A percentile compares a stretch with the other conserved stretches of the same genome.
Conservation (phyloP, 2,329 filamentous ascomycete genomes). For the Sporothrix humicola region DNA sequence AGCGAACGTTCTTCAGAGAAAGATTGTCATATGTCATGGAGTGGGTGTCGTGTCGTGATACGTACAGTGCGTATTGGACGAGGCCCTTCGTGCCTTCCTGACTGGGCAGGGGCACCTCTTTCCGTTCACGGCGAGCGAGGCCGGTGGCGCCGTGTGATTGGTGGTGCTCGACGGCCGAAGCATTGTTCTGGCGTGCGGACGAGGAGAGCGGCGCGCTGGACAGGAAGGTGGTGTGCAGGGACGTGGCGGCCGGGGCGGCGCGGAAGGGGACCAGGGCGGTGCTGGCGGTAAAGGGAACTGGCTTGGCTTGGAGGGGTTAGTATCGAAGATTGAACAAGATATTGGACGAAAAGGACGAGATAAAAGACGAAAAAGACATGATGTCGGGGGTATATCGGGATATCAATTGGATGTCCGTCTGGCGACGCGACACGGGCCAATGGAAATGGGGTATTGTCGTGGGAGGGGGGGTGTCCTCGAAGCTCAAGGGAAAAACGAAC, state of each 20-base stretch:
- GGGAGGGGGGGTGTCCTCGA: background rate
- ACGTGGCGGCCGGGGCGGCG: slow-evolving; percentile 48
- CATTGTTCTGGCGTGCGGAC: slow-evolving; percentile 68
- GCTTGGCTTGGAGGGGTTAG: slow-evolving; percentile 61
- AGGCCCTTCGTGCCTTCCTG: slow-evolving; percentile 80
- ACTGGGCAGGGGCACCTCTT: slow-evolving; percentile 77
- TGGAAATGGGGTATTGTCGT: background rate
- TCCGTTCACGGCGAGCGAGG: slow-evolving; percentile 62
- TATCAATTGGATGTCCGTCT: too few species aligned
- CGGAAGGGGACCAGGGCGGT: slow-evolving; percentile 67
- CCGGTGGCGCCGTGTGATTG: slow-evolving; percentile 51
- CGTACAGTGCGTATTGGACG: slow-evolving; percentile 86
- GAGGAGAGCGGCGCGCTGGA: slow-evolving; percentile 67
- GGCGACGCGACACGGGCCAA: slow-evolving; percentile 14
- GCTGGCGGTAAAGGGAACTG: slow-evolving; percentile 47
- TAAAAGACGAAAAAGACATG: too few species aligned
- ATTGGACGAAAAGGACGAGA: background rate
- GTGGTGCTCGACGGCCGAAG: slow-evolving; percentile 55
- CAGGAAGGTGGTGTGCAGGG: slow-evolving; percentile 60
- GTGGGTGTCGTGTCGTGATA: slow-evolving; percentile 39
- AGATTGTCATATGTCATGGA: background rate
- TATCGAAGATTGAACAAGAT: background rate
- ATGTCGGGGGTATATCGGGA: background rate
- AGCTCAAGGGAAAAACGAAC: slow-evolving; percentile 45
- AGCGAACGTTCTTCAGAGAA: background rate